A percentile compares a stretch with the other conserved stretches of the same genome.
phyloP scores from a whole-genome alignment of 805 yeast genomes.

The Saccharomycopsis olivae region DNA sequence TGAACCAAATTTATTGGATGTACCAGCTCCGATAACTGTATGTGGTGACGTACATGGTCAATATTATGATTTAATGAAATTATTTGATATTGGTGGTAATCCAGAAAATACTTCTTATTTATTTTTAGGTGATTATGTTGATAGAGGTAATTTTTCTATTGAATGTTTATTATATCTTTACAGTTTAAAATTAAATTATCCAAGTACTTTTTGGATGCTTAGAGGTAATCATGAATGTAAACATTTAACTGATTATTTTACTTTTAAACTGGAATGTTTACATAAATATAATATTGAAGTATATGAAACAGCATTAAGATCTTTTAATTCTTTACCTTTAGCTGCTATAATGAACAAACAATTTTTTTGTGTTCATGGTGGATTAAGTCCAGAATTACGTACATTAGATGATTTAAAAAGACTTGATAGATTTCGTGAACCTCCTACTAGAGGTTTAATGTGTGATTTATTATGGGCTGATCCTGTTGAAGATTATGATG shows the following conservation, averaged over 20 bases:
- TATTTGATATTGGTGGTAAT: constrained; percentile 89
- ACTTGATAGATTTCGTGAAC: constrained; percentile 78
- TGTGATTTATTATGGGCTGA: constrained; percentile 96
- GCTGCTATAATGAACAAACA: constrained; percentile 92
- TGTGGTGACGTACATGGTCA: constrained; percentile 99
- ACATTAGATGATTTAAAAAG: constrained; percentile 56
- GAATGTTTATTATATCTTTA: constrained; percentile 73
- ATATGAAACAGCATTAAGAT: constrained; percentile 62
- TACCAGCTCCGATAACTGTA: constrained; percentile 89
- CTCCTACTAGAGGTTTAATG: constrained; percentile 88
- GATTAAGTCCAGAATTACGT: constrained; percentile 76
- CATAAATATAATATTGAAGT: constrained; percentile 63
- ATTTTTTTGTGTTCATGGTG: constrained; percentile 95
- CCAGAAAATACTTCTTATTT: constrained; percentile 69
- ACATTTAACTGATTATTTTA: constrained; percentile 88
- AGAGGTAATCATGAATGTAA: constrained; percentile 94
- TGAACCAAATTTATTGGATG: constrained; percentile 72
- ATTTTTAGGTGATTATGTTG: constrained; percentile 91
- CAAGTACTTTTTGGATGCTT: constrained; percentile 64
- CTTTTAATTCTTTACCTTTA: constrained; percentile 81
- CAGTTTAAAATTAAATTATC: constrained; percentile 68
- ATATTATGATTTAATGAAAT: constrained; percentile 76
- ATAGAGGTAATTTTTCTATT: constrained; percentile 82
- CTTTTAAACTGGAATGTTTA: constrained; percentile 82
- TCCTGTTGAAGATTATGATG: constrained; percentile 85